These are phyloP conservation scores for Aspergillus sclerotioniger DNA, from an alignment of 495 filamentous ascomycete species.

Conservation along the genomic window DNA sequence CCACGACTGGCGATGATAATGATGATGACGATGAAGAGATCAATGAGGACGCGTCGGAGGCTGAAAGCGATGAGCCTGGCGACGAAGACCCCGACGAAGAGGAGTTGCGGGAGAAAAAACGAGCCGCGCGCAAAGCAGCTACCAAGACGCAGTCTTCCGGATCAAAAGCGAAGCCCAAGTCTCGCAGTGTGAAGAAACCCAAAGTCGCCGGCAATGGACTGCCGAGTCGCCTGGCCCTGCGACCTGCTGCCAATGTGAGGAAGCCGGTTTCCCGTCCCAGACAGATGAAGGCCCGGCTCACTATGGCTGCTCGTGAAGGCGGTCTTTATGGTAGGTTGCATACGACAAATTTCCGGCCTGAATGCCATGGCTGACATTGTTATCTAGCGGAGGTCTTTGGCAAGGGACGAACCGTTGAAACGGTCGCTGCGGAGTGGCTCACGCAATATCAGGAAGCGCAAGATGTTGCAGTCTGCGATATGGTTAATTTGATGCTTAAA, in stretches of 20 bases:
- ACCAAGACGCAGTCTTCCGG: conserved; percentile 63
- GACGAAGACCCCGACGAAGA: conserved; percentile 65
- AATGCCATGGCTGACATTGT: conserved; percentile 15
- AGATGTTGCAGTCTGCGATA: conserved; percentile 66
- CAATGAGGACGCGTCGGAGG: conserved; percentile 57
- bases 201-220: conserved; percentile 61
- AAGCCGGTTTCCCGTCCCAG: conserved; percentile 42
- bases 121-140: conserved; percentile 41
- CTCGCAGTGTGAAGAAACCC: conserved; percentile 41
- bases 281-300: conserved; percentile 59
- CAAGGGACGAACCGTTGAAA: conserved; percentile 64
- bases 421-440: conserved; percentile 80
- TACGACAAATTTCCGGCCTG: not conserved
- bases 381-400: conserved; percentile 73
- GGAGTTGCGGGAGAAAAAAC: conserved; percentile 58
- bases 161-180: conserved; percentile 29
- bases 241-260: conserved; percentile 47
- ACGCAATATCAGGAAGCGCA: conserved; percentile 67
- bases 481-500: conserved; percentile 86
- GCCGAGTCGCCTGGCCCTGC: conserved; percentile 47
- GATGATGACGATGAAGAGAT: conserved; percentile 43
- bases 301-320: conserved; percentile 59
- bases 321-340: conserved; percentile 73
- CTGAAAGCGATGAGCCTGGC: conserved; percentile 46
- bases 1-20: conserved; percentile 26